phyloP scores from a whole-genome alignment of 257 asterid species.

The Solanum chilense region DNA sequence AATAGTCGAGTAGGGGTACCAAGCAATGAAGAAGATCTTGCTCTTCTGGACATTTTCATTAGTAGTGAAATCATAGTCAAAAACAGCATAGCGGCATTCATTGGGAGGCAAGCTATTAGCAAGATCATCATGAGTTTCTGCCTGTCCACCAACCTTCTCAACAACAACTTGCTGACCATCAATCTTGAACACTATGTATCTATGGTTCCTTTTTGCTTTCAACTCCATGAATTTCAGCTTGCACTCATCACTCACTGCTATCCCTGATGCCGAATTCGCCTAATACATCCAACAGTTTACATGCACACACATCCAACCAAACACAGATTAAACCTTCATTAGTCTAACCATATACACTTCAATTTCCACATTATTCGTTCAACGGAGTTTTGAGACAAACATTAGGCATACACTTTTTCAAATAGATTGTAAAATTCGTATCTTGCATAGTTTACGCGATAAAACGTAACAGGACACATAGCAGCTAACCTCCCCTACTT shows the following conservation, averaged over 20 bases:
- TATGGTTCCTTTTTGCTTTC: conserved; percentile 47
- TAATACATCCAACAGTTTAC: neutral
- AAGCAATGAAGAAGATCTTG: conserved; percentile 64
- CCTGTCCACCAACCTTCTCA: conserved; percentile 38
- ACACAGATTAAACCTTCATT: neutral
- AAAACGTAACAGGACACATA: neutral
- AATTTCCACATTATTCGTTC: neutral
- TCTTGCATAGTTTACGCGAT: neutral
- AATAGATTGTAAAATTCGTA: neutral
- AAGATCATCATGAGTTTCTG: conserved; percentile 42
- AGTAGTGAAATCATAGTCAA: conserved; percentile 55
- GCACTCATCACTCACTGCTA: conserved; percentile 63
- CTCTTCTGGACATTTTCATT: conserved; percentile 58
- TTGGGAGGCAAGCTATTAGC: conserved; percentile 32
- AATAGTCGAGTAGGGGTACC: conserved; percentile 7
- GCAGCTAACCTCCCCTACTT: neutral
- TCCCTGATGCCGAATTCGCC: conserved; percentile 67
- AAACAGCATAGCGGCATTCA: conserved; percentile 66
- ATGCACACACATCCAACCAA: neutral
- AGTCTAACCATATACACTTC: neutral
- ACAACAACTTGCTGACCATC: conserved; percentile 45
- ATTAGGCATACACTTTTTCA: neutral
- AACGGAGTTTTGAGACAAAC: no score
- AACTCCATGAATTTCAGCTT: conserved; percentile 59
- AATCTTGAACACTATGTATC: conserved; percentile 49